Base-by-base conservation (phyloP, 176 grass and related monocot species). In the Puya raimondii region DNA sequence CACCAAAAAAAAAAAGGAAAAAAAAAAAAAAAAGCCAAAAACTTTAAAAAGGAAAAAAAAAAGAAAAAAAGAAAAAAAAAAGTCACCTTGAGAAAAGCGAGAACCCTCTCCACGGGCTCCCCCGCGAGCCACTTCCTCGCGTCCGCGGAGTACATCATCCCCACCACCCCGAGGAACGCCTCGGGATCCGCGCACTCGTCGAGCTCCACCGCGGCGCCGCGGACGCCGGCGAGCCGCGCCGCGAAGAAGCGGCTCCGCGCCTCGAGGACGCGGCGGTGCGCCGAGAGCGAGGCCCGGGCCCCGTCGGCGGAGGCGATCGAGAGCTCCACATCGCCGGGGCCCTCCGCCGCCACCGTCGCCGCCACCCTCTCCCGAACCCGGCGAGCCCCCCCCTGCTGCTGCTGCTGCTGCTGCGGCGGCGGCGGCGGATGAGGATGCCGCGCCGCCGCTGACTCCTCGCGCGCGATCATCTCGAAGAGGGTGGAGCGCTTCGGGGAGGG, bases 171-270 rank as follows among this genome's bases (percentile, higher is more conserved):
- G 21, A 67, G 49, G 49, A 66, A 75, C 10, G 47, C 73, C 64
- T 75, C 73, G 47, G 51, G 63, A 50, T 75, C 73, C 49, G 65
- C 73, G 73, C 73, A 75, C 49, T 75, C 73, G 3, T 64, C 65
- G 73, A 75, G 65, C 73, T 75, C 73, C 64, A 75, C 73, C 49
- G 47, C 73, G 14, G 66, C 73, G 49, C 49, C 63, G 33, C 57
- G 16, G 33, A 74, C 25, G 22, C 73, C 73, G 50, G 22, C 63
- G 23, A 75, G 73, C 63, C 66, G 65, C 23, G 65, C 73, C 63
- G 73, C 73, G 15, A 75, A 75, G 73, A 75, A 75, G 10, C 73
- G 63, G 73, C 73, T 75, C 15, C 73, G 23, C 10, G 48, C 23
- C 18, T 49, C 63, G 57, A 75, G 64, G 10, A 66, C 73, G 63